Evolutionary conservation across 352 stramenopile genomes (phyloP).

Genomic region (Pythium phragmiticola): DNA sequence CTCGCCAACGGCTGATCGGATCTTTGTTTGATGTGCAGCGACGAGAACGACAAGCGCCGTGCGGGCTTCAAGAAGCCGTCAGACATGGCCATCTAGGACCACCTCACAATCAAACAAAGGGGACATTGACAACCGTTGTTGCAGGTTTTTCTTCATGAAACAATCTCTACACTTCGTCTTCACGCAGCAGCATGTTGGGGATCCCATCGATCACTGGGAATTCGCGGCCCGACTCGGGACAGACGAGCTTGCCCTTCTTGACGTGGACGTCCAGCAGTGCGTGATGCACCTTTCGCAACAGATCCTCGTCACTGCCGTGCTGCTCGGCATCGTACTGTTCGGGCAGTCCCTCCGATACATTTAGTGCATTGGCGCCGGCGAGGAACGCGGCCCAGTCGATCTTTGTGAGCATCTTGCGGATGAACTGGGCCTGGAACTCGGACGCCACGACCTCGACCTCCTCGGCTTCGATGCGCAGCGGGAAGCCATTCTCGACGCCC

Average conservation of each 20-base stretch:
- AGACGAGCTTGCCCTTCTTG: slow-evolving; percentile 94
- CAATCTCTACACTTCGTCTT: slow-evolving; percentile 79
- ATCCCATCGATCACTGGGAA: slow-evolving; percentile 98
- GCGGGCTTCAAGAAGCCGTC: slow-evolving; percentile 54
- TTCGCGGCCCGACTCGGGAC: slow-evolving; percentile 93
- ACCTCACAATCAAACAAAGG: slow-evolving; percentile 1
- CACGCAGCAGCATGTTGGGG: slow-evolving; percentile 96
- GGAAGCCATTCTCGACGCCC: slow-evolving; percentile 90
- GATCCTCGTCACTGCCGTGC: slow-evolving; percentile 55
- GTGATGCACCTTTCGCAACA: slow-evolving; percentile 87
- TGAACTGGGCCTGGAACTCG: slow-evolving; percentile 82
- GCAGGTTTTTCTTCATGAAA: background rate
- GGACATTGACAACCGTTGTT: background rate
- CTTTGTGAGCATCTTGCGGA: slow-evolving; percentile 89
- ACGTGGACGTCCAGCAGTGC: slow-evolving; percentile 95
- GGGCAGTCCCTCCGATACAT: slow-evolving; percentile 70
- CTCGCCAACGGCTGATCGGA: background rate
- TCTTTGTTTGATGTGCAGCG: slow-evolving; percentile 19
- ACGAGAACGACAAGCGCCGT: slow-evolving; percentile 34
- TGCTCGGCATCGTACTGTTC: slow-evolving; percentile 41
- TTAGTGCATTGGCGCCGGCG: slow-evolving; percentile 67
- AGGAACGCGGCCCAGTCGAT: slow-evolving; percentile 89
- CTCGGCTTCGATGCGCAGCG: slow-evolving; percentile 84
- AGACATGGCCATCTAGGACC: slow-evolving; percentile 56
- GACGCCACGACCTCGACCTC: slow-evolving; percentile 79